phyloP scores from a whole-genome alignment of 2,329 filamentous ascomycete species.

The Phialophora verrucosa region DNA sequence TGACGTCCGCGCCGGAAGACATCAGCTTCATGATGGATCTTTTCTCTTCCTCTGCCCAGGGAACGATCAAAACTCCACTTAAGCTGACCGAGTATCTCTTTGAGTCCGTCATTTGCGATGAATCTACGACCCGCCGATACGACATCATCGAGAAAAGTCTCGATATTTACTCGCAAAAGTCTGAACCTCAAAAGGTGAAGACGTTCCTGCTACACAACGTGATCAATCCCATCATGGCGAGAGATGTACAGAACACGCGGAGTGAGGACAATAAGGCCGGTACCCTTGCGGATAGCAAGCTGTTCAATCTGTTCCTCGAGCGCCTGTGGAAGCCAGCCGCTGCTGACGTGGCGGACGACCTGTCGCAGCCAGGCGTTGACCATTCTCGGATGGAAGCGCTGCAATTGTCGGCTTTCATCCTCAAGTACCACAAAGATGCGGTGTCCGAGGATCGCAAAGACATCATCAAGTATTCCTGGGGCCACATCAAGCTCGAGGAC shows the following conservation, averaged over 20 bases:
- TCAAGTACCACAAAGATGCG: conserved; percentile 90
- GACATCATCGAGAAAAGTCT: conserved; percentile 82
- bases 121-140: conserved; percentile 85
- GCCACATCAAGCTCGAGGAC: conserved; percentile 96
- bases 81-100: conserved; percentile 83
- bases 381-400: conserved; percentile 95
- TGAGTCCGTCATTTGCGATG: conserved; percentile 77
- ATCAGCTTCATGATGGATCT: conserved; percentile 83
- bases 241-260: conserved; percentile 90
- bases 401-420: conserved; percentile 89
- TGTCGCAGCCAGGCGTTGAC: conserved; percentile 83
- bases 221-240: conserved; percentile 93
- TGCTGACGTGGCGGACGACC: conserved; percentile 81
- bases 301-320: conserved; percentile 88
- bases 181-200: conserved; percentile 85
- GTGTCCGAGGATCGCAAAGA: conserved; percentile 94
- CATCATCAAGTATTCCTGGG: conserved; percentile 99
- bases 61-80: conserved; percentile 79
- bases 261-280: conserved; percentile 64
- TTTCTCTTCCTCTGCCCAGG: conserved; percentile 80
- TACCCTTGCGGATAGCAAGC: conserved; percentile 79
- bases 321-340: conserved; percentile 86
- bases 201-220: conserved; percentile 90
- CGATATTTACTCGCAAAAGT: conserved; percentile 81
- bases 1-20: conserved; percentile 75